Conservation (phyloP, 2,329 filamentous ascomycete genomes). For the Colletotrichum theobromicola region DNA sequence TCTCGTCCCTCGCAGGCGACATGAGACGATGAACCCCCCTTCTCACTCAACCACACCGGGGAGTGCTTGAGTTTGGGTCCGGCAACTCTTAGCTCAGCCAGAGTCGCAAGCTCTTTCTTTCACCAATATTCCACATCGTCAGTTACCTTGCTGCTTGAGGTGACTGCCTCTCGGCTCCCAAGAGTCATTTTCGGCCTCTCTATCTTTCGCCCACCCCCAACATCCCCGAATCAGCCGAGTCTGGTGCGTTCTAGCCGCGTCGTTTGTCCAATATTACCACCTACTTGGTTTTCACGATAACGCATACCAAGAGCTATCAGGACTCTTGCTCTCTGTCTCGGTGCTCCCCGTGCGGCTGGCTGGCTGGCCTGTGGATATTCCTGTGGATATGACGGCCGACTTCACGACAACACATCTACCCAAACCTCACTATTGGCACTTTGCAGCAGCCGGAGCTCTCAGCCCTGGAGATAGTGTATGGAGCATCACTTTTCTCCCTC, state of each 20-base stretch:
- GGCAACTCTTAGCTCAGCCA: background rate
- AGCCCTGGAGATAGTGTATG: slow-evolving; percentile 1
- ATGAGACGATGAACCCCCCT: background rate
- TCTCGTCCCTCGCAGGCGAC: background rate
- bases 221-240: slow-evolving; percentile 2
- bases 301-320: background rate
- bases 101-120: background rate
- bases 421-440: slow-evolving; percentile 15
- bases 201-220: background rate
- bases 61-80: background rate
- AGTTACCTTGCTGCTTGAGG: background rate
- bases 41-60: background rate
- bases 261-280: slow-evolving; percentile 7
- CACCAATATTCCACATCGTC: background rate
- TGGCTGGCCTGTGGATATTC: background rate
- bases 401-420: background rate
- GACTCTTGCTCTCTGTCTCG: background rate
- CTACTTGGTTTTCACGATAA: background rate
- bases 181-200: background rate
- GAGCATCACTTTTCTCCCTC: background rate
- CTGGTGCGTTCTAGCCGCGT: background rate
- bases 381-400: background rate
- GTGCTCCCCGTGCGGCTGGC: background rate
- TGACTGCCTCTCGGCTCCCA: background rate
- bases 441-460: slow-evolving; percentile 1